Percentiles rank a stretch among this genome's conserved stretches.
Evolutionary conservation across 2,329 filamentous ascomycete species (phyloP).

Genomic region (Arthrobotrys iridis): DNA sequence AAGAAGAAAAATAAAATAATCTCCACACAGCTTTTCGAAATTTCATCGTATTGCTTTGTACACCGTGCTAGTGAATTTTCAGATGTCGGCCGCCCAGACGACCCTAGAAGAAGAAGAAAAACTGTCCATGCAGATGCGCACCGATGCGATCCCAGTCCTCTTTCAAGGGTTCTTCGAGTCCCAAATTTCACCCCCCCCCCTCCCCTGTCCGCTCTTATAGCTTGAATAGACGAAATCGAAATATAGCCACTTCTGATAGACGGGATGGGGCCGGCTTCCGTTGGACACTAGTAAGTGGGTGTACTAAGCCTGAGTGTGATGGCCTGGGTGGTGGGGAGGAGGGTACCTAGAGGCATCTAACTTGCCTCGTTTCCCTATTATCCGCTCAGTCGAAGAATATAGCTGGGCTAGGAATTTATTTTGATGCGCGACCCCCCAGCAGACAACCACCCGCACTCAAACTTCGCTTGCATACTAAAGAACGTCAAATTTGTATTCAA

Average conservation of each 20-base stretch:
- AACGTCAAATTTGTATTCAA: neutral
- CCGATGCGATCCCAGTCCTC: neutral
- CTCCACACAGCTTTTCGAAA: neutral
- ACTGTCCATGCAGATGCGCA: neutral
- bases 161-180: too few relatives aligned
- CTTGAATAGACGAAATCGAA: neutral
- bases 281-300: slow-evolving; percentile 2
- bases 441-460: neutral
- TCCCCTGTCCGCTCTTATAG: too few relatives aligned
- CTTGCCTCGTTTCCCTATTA: slow-evolving; percentile 29
- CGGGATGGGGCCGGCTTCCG: slow-evolving; percentile 31
- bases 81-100: too few relatives aligned
- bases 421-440: neutral
- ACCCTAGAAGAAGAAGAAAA: neutral
- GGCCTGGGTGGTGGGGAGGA: neutral
- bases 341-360: slow-evolving; percentile 10
- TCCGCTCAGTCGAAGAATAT: too few relatives aligned
- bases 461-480: slow-evolving; percentile 18
- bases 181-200: neutral
- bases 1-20: neutral
- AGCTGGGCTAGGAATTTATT: too few relatives aligned
- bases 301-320: slow-evolving; percentile 4
- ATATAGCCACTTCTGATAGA: neutral
- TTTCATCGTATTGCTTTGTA: too few relatives aligned
- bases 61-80: too few relatives aligned